Conservation (phyloP, 2,329 filamentous ascomycete genomes). For the Metarhizium anisopliae region DNA sequence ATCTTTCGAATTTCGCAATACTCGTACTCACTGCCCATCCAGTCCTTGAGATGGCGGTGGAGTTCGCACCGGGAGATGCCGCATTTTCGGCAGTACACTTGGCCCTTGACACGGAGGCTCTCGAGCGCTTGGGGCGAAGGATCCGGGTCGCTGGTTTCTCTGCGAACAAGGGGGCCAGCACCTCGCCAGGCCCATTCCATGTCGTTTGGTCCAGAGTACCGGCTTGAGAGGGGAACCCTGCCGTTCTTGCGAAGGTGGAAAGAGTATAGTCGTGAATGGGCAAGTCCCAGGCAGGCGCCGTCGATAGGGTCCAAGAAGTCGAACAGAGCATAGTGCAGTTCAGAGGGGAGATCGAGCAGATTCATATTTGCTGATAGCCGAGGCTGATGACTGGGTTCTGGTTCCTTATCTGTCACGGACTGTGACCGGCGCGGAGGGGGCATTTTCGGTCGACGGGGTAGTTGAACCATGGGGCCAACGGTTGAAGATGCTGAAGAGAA, state of each 20-base stretch:
- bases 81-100: constrained; percentile 55
- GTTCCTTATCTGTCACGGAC: constrained; percentile 52
- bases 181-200: constrained; percentile 56
- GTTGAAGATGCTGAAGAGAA: constrained; percentile 5
- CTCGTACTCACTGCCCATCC: constrained; percentile 48
- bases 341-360: constrained; percentile 45
- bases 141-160: constrained; percentile 3
- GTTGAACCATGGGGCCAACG: constrained; percentile 12
- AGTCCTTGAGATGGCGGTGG: constrained; percentile 51
- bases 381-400: constrained; percentile 41
- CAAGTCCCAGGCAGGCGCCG: constrained; percentile 51
- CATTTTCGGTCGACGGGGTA: constrained; percentile 25
- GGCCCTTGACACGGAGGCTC: constrained; percentile 43
- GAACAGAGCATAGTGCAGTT: constrained; percentile 52
- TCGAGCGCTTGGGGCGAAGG: constrained; percentile 25
- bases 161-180: constrained; percentile 34
- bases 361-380: constrained; percentile 35
- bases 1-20: constrained; percentile 53
- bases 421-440: constrained; percentile 46
- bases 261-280: constrained; percentile 47
- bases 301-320: constrained; percentile 57
- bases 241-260: constrained; percentile 50
- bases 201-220: constrained; percentile 52
- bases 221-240: constrained; percentile 44
- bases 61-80: constrained; percentile 53